These are phyloP conservation scores for Polyporus tsugae DNA, from an alignment of 1,284 basidiomycete species.

Conservation along the genomic window DNA sequence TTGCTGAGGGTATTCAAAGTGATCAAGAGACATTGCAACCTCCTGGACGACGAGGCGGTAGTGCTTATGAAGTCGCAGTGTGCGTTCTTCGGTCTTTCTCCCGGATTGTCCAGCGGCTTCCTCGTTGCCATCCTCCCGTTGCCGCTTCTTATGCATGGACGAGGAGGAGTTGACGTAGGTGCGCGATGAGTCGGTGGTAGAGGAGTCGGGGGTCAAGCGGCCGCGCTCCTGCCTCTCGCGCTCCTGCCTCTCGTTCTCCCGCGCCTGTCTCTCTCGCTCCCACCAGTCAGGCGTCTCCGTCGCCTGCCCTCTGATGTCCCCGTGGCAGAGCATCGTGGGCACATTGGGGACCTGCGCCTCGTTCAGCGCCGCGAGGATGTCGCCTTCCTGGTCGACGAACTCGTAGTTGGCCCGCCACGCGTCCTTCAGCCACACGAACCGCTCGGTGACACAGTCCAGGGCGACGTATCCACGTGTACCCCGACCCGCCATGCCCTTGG, in stretches of 20 bases:
- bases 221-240: no score
- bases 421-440: slow-evolving; percentile 19
- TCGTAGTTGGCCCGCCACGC: slow-evolving; percentile 7
- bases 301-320: slow-evolving; percentile 10
- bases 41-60: slow-evolving; percentile 15
- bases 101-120: background rate
- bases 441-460: background rate
- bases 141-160: background rate
- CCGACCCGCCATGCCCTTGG: slow-evolving; percentile 9
- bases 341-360: background rate
- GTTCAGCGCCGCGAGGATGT: slow-evolving; percentile 1
- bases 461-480: slow-evolving; percentile 19
- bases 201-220: background rate
- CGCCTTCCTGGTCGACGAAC: background rate
- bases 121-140: background rate
- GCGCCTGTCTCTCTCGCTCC: background rate
- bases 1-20: background rate
- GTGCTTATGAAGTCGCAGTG: background rate
- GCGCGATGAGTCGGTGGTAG: background rate
- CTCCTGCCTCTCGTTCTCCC: background rate
- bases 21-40: background rate
- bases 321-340: slow-evolving; percentile 11
- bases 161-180: background rate
- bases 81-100: background rate
- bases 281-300: slow-evolving; percentile 3